These are phyloP conservation scores for Talaromyces funiculosus DNA, from an alignment of 2,329 filamentous ascomycete species.

Conservation along the genomic window DNA sequence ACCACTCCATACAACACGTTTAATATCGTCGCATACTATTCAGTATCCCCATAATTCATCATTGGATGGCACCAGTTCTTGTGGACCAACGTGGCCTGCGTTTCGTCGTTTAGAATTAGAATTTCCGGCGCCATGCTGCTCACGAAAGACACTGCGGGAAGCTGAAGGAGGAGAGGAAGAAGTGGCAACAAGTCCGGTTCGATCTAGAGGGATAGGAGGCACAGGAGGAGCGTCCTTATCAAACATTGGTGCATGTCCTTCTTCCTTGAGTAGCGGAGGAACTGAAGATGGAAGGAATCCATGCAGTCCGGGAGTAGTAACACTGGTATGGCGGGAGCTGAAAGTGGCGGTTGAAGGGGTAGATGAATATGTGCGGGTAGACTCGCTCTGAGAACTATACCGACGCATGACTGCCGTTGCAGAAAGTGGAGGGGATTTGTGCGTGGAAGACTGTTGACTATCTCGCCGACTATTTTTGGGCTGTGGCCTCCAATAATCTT, in stretches of 20 bases:
- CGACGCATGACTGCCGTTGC: constrained; percentile 35
- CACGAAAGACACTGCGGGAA: constrained; percentile 5
- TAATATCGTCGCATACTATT: neutral
- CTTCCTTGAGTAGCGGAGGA: constrained; percentile 15
- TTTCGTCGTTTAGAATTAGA: constrained; percentile 4
- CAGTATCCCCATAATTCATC: constrained; percentile 35
- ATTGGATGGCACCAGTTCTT: constrained; percentile 34
- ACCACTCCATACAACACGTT: neutral
- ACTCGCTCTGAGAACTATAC: constrained; percentile 27
- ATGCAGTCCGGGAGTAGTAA: constrained; percentile 22
- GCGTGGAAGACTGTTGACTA: constrained; percentile 16
- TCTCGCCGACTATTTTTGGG: constrained; percentile 1
- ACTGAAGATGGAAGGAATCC: constrained; percentile 6
- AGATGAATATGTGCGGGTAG: constrained; percentile 20
- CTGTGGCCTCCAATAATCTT: constrained; percentile 8
- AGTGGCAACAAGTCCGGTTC: neutral
- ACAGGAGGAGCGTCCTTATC: neutral
- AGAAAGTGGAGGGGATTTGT: constrained; percentile 32
- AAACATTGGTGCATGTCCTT: neutral
- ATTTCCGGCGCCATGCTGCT: neutral
- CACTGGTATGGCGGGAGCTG: constrained; percentile 30
- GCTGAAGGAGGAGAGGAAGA: constrained; percentile 5
- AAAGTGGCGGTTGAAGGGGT: constrained; percentile 23
- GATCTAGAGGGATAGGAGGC: neutral
- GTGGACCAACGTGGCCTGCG: constrained; percentile 10